Percentiles rank a stretch among this genome's conserved stretches.
phyloP scores from a whole-genome alignment of 1,139 yeast genomes.

The Hyphopichia pseudoburtonii region DNA sequence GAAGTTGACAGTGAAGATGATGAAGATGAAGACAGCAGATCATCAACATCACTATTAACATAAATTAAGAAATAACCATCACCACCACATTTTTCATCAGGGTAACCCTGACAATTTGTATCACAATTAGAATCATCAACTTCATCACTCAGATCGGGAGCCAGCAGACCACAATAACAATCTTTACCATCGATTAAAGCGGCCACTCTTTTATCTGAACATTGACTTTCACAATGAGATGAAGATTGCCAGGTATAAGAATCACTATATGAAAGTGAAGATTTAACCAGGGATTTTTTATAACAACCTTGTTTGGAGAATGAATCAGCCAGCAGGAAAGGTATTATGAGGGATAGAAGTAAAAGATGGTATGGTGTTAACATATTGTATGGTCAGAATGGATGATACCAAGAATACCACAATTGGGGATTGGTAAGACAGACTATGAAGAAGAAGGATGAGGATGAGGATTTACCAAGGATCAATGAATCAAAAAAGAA shows the following conservation, averaged over 20 bases:
- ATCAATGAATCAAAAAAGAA: too few relatives aligned
- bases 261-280: slow-evolving; percentile 24
- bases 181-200: slow-evolving; percentile 54
- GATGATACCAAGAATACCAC: too few relatives aligned
- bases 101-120: slow-evolving; percentile 56
- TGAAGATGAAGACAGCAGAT: slow-evolving; percentile 12
- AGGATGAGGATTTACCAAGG: too few relatives aligned
- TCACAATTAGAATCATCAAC: slow-evolving; percentile 44
- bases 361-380: background rate
- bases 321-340: slow-evolving; percentile 7
- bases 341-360: slow-evolving; percentile 1
- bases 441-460: too few relatives aligned
- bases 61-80: slow-evolving; percentile 48
- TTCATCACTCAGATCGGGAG: slow-evolving; percentile 32
- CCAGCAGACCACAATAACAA: slow-evolving; percentile 61
- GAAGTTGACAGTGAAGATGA: slow-evolving; percentile 13
- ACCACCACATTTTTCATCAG: slow-evolving; percentile 66
- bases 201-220: slow-evolving; percentile 47
- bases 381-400: too few relatives aligned
- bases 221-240: slow-evolving; percentile 47
- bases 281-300: slow-evolving; percentile 21
- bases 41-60: slow-evolving; percentile 27
- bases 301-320: slow-evolving; percentile 39
- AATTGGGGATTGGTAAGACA: too few relatives aligned
- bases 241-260: slow-evolving; percentile 50